Conservation (phyloP, 2,329 filamentous ascomycete species). For the Xylaria sp. region DNA sequence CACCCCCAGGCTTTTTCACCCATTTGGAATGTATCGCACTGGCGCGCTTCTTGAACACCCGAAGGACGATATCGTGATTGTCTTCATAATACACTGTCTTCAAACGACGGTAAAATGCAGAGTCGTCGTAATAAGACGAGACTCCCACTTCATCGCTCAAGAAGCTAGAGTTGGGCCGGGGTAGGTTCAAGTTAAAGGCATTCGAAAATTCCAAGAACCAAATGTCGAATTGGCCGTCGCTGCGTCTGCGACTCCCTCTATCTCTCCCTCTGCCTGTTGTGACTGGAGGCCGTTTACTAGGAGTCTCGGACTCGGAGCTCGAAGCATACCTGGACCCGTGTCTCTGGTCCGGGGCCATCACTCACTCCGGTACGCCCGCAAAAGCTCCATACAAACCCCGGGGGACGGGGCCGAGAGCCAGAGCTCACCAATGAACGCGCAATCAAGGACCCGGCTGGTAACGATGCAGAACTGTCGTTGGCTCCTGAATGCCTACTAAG, state of each 20-base stretch:
- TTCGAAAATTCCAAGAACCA: conserved; percentile 50
- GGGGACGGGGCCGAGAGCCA: neutral
- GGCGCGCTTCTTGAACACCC: conserved; percentile 41
- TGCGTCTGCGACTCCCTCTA: conserved; percentile 19
- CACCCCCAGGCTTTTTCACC: conserved; percentile 45
- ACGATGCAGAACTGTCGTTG: conserved; percentile 12
- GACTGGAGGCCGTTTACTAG: conserved; percentile 3
- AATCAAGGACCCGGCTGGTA: conserved; percentile 2
- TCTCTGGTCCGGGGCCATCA: conserved; percentile 25
- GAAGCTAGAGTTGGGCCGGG: conserved; percentile 40
- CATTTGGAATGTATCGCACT: conserved; percentile 45
- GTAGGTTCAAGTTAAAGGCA: conserved; percentile 45
- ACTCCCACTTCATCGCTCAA: conserved; percentile 36
- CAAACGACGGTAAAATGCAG: conserved; percentile 43
- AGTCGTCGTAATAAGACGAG: conserved; percentile 42
- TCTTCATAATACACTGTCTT: conserved; percentile 42
- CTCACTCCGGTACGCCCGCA: conserved; percentile 4
- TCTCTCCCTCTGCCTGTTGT: conserved; percentile 21
- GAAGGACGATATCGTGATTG: conserved; percentile 36
- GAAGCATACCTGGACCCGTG: conserved; percentile 21
- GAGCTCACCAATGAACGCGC: conserved; percentile 16
- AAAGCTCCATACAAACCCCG: conserved; percentile 24
- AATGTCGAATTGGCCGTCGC: conserved; percentile 40
- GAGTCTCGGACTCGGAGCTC: neutral
- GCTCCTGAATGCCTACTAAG: conserved; percentile 4